These are phyloP conservation scores for Plantago lanceolata DNA, from an alignment of 305 asterid species.

Conservation along the genomic window DNA sequence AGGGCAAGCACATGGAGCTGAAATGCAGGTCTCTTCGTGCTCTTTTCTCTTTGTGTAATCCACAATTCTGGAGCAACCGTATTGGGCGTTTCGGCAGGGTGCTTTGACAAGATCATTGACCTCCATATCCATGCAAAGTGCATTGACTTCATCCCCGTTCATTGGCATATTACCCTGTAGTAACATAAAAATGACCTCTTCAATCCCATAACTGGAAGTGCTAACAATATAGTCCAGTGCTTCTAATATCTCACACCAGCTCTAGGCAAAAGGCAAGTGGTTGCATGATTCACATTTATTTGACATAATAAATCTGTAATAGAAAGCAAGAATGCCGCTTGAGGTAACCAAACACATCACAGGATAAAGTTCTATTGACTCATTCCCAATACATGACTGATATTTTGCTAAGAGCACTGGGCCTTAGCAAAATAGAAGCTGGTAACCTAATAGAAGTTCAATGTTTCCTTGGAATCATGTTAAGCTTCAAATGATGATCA, in stretches of 20 bases:
- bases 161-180: slow-evolving; percentile 51
- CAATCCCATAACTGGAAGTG: slow-evolving; percentile 1
- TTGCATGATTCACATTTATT: slow-evolving; percentile 11
- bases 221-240: neutral
- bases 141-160: slow-evolving; percentile 38
- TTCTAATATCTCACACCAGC: slow-evolving; percentile 8
- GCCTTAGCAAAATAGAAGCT: neutral
- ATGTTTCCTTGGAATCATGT: too few species aligned
- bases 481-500: too few species aligned
- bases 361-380: too few species aligned
- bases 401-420: neutral
- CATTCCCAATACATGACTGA: neutral
- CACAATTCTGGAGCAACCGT: slow-evolving; percentile 60
- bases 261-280: slow-evolving; percentile 1
- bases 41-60: slow-evolving; percentile 48
- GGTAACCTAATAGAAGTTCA: neutral
- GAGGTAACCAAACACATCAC: too few species aligned
- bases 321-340: neutral
- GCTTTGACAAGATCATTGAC: slow-evolving; percentile 49
- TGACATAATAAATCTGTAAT: neutral
- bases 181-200: slow-evolving; percentile 21
- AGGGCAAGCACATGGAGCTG: slow-evolving; percentile 83
- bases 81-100: slow-evolving; percentile 66
- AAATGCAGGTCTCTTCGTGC: slow-evolving; percentile 63
- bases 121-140: slow-evolving; percentile 52